Conservation (phyloP, 78 protist species). For the Acrasis kona region DNA sequence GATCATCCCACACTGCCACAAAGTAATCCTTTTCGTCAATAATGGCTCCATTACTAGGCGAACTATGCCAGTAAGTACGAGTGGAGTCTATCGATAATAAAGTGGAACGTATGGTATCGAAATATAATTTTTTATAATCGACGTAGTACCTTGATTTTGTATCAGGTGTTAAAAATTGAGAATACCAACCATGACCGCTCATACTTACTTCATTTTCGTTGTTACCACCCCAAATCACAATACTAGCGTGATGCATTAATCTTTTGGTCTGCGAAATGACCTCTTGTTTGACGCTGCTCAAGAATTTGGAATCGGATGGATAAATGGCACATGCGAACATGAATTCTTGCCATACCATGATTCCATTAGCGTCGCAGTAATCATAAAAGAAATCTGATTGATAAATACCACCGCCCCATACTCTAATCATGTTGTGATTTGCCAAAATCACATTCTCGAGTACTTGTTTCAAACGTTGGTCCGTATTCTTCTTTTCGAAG, state of each 20-base stretch:
- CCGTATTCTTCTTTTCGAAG: background rate
- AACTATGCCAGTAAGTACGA: conserved; percentile 35
- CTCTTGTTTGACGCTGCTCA: conserved; percentile 28
- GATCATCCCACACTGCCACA: too few relatives aligned
- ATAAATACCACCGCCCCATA: conserved; percentile 48
- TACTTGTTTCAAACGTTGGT: background rate
- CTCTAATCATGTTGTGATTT: conserved; percentile 25
- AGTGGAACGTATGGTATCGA: conserved; percentile 24
- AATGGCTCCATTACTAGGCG: conserved; percentile 73
- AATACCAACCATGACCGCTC: conserved; percentile 11
- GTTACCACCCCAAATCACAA: conserved; percentile 68
- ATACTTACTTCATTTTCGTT: conserved; percentile 70
- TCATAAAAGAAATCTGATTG: conserved; percentile 25
- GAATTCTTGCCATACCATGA: conserved; percentile 74
- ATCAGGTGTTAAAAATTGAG: too few relatives aligned
- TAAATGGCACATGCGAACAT: conserved; percentile 73
- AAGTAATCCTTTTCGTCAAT: too few relatives aligned
- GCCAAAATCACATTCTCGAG: conserved; percentile 1
- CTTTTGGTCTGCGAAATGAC: conserved; percentile 27
- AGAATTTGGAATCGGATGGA: conserved; percentile 56
- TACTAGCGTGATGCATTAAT: conserved; percentile 38
- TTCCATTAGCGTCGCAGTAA: conserved; percentile 29
- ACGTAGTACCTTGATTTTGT: too few relatives aligned
- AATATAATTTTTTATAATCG: conserved; percentile 43
- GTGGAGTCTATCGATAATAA: conserved; percentile 6